phyloP scores from a whole-genome alignment of 192 early-diverging fungal genomes.

The Entomortierella beljakovae region DNA sequence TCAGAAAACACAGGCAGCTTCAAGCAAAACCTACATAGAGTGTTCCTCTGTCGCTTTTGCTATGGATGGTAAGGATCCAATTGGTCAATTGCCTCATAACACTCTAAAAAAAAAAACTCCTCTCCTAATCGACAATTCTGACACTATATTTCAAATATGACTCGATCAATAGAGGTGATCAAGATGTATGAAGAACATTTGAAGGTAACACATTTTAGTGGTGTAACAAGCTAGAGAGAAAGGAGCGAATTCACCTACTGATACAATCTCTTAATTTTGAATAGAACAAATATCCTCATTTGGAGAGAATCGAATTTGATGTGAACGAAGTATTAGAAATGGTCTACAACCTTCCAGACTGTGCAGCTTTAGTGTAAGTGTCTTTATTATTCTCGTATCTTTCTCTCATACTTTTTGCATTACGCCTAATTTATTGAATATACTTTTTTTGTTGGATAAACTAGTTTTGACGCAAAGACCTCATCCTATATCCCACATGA shows the following conservation, averaged over 20 bases:
- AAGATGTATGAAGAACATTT: conserved; percentile 48
- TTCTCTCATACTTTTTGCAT: background rate
- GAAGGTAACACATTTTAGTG: conserved; percentile 36
- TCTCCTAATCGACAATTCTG: too few relatives aligned
- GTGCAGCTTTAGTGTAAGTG: conserved; percentile 48
- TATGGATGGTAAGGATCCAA: conserved; percentile 45
- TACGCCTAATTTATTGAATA: background rate
- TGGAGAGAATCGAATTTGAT: conserved; percentile 50
- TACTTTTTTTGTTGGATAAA: background rate
- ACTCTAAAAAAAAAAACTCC: too few relatives aligned
- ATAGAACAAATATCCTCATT: conserved; percentile 49
- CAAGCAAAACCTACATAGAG: conserved; percentile 53
- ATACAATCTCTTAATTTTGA: background rate
- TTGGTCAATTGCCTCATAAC: background rate
- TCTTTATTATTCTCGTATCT: background rate
- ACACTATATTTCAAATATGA: background rate
- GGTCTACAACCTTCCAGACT: conserved; percentile 50
- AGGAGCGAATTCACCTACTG: too few relatives aligned
- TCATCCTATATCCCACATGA: conserved; percentile 45
- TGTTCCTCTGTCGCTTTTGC: conserved; percentile 43
- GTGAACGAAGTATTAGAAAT: conserved; percentile 53
- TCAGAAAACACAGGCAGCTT: conserved; percentile 38
- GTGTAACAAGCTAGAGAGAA: too few relatives aligned
- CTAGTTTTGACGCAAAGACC: conserved; percentile 38
- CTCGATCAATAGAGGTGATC: conserved; percentile 36